Conservation (phyloP, 2,329 filamentous ascomycete species). For the Raffaelea albimanens region DNA sequence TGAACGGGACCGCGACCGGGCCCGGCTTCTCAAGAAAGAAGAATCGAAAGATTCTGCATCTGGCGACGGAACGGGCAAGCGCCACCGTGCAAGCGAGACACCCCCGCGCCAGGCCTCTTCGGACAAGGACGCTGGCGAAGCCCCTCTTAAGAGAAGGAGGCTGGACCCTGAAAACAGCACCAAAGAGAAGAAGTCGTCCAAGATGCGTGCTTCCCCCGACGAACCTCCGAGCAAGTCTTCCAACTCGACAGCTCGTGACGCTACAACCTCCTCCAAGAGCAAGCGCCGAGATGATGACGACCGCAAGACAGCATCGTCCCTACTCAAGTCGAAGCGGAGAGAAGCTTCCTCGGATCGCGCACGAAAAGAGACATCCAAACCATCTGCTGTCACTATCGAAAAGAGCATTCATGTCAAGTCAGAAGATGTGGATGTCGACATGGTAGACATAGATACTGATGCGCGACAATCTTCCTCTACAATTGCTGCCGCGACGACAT, state of each 20-base stretch:
- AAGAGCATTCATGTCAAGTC: constrained; percentile 49
- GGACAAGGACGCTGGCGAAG: constrained; percentile 44
- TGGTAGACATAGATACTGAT: constrained; percentile 34
- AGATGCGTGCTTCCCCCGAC: constrained; percentile 34
- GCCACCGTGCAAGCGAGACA: constrained; percentile 49
- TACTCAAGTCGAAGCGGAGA: constrained; percentile 27
- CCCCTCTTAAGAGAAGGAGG: constrained; percentile 45
- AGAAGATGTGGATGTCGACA: constrained; percentile 46
- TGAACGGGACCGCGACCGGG: constrained; percentile 50
- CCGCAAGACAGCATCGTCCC: constrained; percentile 19
- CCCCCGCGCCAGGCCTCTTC: constrained; percentile 42
- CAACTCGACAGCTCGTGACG: background rate
- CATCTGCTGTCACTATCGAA: constrained; percentile 25
- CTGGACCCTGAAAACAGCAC: constrained; percentile 38
- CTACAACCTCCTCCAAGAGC: constrained; percentile 23
- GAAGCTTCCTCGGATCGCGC: constrained; percentile 24
- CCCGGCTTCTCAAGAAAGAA: constrained; percentile 52
- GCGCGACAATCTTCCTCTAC: constrained; percentile 6
- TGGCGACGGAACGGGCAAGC: constrained; percentile 44
- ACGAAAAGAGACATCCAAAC: constrained; percentile 32
- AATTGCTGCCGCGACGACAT: background rate
- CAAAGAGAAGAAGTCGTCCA: constrained; percentile 36
- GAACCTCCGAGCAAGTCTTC: constrained; percentile 32
- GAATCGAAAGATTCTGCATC: constrained; percentile 47
- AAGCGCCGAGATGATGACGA: constrained; percentile 35